Evolutionary conservation across 2,329 filamentous ascomycete genomes (phyloP), one percentile per base, ranked within the genome.

Genomic region (Cladophialophora exuberans): DNA sequence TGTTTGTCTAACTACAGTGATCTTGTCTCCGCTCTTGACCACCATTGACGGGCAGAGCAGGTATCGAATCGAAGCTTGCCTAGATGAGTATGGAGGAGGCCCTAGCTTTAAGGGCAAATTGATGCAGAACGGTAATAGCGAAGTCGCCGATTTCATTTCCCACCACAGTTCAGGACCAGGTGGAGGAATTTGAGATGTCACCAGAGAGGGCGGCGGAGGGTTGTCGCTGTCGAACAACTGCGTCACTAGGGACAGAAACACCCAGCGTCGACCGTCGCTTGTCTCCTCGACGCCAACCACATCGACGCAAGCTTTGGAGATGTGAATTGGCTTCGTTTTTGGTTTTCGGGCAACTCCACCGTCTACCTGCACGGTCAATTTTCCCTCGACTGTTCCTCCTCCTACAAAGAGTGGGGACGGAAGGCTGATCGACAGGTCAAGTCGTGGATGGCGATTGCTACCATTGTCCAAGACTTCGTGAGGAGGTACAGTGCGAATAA

Each of bases 61-160:
- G 49, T 82, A 82, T 33, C 76, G 72, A 39, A 82, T 82, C 26
- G 69, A 72, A 10, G 77, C 79, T 53, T 75, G 74, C 57, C 74
- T 81, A 0, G 79, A 81, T 18, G 73, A 69, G 47, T 82, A 82
- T 1, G 80, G 79, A 13, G 79, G 78, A 9, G 79, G 79, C 4
- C 80, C 79, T 23, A 81, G 76, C 54, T 81, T 77, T 17, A 82
- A 67, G 2, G 80, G 80, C 13, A 82, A 65, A 59, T 78, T 80
- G 51, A 83, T 62, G 55, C 75, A 73, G 64, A 83, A 83, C 3
- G 79, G 78, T 3, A 82, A 60, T 25, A 71, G 71, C 9, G 75
- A 75, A 10, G 69, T 65, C 1, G 77, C 79, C 20, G 79, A 74
- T 58, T 71, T 70, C 28, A 81, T 64, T 55, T 76, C 72, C 79